Evolutionary conservation across 129 eudicot genomes (phyloP), one percentile per base, ranked within the genome.

Genomic region (Flaveria linearis): DNA sequence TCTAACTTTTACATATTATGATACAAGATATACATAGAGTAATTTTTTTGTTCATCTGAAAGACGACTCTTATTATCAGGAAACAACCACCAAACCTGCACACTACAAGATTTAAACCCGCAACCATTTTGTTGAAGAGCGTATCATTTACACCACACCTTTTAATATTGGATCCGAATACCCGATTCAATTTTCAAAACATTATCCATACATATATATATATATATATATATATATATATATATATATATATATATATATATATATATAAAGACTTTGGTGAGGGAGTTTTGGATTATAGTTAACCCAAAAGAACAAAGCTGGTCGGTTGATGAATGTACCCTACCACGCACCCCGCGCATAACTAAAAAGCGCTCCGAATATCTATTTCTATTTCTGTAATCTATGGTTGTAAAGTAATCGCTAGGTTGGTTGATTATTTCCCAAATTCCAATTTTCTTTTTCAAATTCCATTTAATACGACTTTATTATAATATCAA

Each of bases 261-360:
- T 2, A 23, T 2, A 30, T 5, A 1, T 61, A 60, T 2, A 23
- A 36, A 7, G 7, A 22, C 45, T 74, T 45, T 75, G 60, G 41
- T 50, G 5, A 11, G 51, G 39, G 12, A n/a, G 5, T 45, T 60
- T 33, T 78, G 76, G 82, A 78, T 15, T 57, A 23, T 78, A 25
- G 71, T 49, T 62, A 79, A 50, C 73, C 56, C 52, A 71, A 79
- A 72, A 72, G 78, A 5, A 73, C 30, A 63, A 33, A n/a, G 73
- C 20, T 63, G 83, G 78, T 72, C 73, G 82, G 78, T 62, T 50
- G 67, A 79, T 46, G 47, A n/a, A 71, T 20, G 72, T 52, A 79
- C 82, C 82, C 82, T 60, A 71, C 82, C 72, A 61, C 51, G 17
- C 60, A 74, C 30, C 47, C 69, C 30, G 51, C 76, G 12, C 52